These are phyloP conservation scores for Hymenotorrendiella dingleyae DNA, from an alignment of 2,329 filamentous ascomycete species.

Conservation along the genomic window DNA sequence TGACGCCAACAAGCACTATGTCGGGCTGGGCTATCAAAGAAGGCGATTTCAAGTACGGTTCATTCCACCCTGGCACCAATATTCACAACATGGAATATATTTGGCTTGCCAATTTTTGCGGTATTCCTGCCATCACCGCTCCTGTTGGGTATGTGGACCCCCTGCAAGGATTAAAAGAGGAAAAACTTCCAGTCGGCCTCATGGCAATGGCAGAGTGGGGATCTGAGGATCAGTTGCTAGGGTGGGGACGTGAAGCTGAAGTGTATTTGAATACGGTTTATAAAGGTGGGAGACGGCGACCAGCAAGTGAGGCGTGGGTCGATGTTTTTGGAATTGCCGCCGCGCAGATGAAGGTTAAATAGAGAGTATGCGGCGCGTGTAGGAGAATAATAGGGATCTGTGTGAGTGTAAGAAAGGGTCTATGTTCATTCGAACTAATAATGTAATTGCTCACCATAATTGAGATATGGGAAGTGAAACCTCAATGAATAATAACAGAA, in stretches of 20 bases:
- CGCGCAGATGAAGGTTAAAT: neutral
- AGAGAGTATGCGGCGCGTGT: too few species aligned
- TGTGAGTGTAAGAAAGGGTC: too few species aligned
- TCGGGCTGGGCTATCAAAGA: slow-evolving; percentile 64
- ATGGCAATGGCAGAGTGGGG: neutral
- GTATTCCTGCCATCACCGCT: too few species aligned
- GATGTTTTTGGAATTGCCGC: neutral
- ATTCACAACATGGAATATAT: slow-evolving; percentile 77
- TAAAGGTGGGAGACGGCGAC: neutral
- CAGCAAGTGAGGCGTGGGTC: neutral
- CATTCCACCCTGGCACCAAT: slow-evolving; percentile 65
- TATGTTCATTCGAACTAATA: too few species aligned
- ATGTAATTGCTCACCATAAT: too few species aligned
- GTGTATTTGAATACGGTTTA: neutral
- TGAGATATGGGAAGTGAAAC: too few species aligned
- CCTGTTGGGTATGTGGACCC: too few species aligned
- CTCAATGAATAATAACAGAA: too few species aligned
- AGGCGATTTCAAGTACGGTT: slow-evolving; percentile 59
- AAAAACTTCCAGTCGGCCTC: neutral
- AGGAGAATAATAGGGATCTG: too few species aligned
- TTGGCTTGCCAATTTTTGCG: slow-evolving; percentile 75
- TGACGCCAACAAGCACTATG: slow-evolving; percentile 71
- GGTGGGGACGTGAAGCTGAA: neutral
- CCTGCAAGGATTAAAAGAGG: too few species aligned
- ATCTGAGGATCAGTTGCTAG: neutral